These are phyloP conservation scores for Clavaria fumosa DNA, from an alignment of 768 basidiomycete genomes.

Conservation along the genomic window DNA sequence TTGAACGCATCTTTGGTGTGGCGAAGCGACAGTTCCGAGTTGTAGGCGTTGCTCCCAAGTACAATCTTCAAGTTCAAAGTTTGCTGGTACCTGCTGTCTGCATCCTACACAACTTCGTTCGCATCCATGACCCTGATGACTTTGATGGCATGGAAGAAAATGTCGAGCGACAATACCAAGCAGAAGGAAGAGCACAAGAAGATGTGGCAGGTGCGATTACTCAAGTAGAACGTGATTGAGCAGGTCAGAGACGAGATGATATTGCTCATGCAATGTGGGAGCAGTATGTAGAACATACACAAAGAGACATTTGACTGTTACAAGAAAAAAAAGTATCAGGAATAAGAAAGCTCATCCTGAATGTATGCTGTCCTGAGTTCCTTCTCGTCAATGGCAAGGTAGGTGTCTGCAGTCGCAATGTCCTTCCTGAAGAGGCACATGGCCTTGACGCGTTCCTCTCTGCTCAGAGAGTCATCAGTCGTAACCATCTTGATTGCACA, in stretches of 20 bases:
- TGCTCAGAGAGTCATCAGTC: neutral
- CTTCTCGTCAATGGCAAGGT: neutral
- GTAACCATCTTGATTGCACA: neutral
- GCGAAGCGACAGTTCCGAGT: constrained; percentile 16
- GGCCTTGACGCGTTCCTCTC: neutral
- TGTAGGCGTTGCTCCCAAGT: constrained; percentile 13
- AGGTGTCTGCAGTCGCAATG: neutral
- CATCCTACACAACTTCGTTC: constrained; percentile 19
- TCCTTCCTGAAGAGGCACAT: neutral
- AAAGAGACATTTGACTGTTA: neutral
- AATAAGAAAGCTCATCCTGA: neutral
- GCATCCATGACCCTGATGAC: constrained; percentile 11
- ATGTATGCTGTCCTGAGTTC: neutral
- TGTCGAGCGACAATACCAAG: neutral
- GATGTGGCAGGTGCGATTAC: neutral
- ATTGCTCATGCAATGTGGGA: neutral
- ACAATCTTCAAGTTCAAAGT: constrained; percentile 14
- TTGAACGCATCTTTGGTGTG: constrained; percentile 26
- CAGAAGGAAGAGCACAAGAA: neutral
- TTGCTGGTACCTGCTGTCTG: constrained; percentile 13
- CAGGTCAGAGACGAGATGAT: neutral
- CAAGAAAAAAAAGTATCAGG: neutral
- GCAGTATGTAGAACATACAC: neutral
- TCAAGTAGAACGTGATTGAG: neutral
- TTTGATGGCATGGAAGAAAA: neutral